phyloP scores from a whole-genome alignment of 164 flowering plant species.

The Macadamia integrifolia region DNA sequence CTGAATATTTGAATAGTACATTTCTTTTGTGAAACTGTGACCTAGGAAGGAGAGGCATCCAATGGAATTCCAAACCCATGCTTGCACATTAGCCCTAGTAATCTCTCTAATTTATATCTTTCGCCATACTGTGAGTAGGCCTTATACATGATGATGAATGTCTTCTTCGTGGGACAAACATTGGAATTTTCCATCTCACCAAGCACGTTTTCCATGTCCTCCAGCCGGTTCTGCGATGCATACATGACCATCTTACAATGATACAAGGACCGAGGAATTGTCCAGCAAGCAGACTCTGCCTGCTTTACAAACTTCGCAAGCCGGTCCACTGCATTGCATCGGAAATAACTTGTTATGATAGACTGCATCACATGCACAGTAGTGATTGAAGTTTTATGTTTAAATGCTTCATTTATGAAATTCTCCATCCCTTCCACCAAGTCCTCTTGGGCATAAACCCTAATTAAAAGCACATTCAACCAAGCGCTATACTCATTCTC shows the following conservation, averaged over 20 bases:
- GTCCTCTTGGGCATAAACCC: slow-evolving; percentile 67
- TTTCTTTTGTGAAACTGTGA: not conserved
- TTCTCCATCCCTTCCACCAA: slow-evolving; percentile 61
- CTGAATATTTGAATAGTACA: too few relatives aligned
- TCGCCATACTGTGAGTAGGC: slow-evolving; percentile 22
- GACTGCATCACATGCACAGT: slow-evolving; percentile 43
- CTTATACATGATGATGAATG: slow-evolving; percentile 34
- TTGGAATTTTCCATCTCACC: slow-evolving; percentile 52
- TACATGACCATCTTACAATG: slow-evolving; percentile 27
- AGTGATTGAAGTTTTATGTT: slow-evolving; percentile 36
- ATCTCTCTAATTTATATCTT: slow-evolving; percentile 34
- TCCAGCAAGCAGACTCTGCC: slow-evolving; percentile 75
- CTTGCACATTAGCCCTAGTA: slow-evolving; percentile 66
- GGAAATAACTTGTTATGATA: slow-evolving; percentile 51
- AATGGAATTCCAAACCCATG: slow-evolving; percentile 33
- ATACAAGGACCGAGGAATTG: slow-evolving; percentile 55
- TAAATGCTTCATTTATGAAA: slow-evolving; percentile 58
- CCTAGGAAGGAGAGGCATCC: too few relatives aligned
- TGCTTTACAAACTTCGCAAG: slow-evolving; percentile 50
- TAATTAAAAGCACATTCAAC: slow-evolving; percentile 70
- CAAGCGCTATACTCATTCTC: slow-evolving; percentile 58
- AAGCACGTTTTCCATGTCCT: slow-evolving; percentile 73
- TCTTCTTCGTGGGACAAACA: slow-evolving; percentile 39
- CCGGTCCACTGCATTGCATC: slow-evolving; percentile 55
- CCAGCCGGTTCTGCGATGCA: slow-evolving; percentile 49